Base-by-base conservation (phyloP, 495 filamentous ascomycete genomes). In the Beverwykella pulmonaria region DNA sequence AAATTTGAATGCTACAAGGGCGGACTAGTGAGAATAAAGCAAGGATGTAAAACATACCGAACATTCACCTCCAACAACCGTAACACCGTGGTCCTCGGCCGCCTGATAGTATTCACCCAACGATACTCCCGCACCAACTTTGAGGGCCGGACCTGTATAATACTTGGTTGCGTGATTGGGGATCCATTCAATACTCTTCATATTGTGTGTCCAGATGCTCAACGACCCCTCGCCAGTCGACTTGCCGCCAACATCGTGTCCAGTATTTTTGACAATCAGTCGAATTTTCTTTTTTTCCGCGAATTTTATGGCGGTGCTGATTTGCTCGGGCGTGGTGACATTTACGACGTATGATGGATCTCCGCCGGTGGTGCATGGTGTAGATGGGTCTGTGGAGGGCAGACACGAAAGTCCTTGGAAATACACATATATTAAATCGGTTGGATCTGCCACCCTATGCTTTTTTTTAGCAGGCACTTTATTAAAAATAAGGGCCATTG, bases 211-310 rank as follows among this genome's bases (percentile, higher is more conserved):
- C 65, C 68, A 71, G 22, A 71, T 53, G 25, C 68, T 68, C 46
- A 68, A 27, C 1, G 50, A 27, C 9, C 59, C 65, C 20, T 20
- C 39, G 9, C 65, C 65, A 7, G 47, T 41, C 2, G 25, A 39
- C 23, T 61, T 61, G 1, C 39, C 65, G 1, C 19, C 27, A 23
- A 49, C 39, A 44, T 68, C 65, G 30, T 90, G 88, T 26, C 89
- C 88, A 1, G 88, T 92, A 67, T 90, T 90, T 78, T 88, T 89
- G 61, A 90, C 80, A 0, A 86, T 77, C 1, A 91, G 75, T 26
- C 87, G 77, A 0, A 90, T 61, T 26, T 83, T 82, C n/a, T 77
- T 75, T 12, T 88, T 82, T 48, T 82, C 77, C 1, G 87, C 87
- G 75, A 89, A 89, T 69, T 84, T 84, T 26, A 90, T 79, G 0